phyloP scores from a whole-genome alignment of 2,329 filamentous ascomycete species.

The Fusarium redolens region DNA sequence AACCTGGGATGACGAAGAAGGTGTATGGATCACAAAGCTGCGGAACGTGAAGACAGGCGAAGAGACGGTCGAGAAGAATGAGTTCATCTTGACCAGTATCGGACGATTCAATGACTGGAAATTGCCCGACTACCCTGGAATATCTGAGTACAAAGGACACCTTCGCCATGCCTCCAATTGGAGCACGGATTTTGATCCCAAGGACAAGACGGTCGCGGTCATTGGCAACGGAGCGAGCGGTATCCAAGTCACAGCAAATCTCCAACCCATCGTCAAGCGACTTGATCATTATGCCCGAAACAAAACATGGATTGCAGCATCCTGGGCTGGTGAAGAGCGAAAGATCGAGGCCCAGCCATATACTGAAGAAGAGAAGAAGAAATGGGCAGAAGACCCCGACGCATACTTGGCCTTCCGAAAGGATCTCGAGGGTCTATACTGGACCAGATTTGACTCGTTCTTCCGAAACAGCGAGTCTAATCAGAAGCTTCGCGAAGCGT shows the following conservation, averaged over 20 bases:
- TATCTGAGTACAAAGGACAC: conserved; percentile 64
- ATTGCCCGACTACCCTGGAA: conserved; percentile 69
- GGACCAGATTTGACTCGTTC: conserved; percentile 65
- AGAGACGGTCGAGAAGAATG: conserved; percentile 60
- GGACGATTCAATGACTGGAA: conserved; percentile 75
- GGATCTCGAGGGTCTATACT: conserved; percentile 69
- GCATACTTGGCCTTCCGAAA: conserved; percentile 71
- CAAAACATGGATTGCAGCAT: conserved; percentile 74
- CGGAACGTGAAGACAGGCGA: conserved; percentile 53
- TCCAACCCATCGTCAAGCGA: conserved; percentile 60
- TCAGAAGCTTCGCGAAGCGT: conserved; percentile 58
- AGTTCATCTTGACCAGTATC: conserved; percentile 72
- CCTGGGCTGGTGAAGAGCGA: conserved; percentile 67
- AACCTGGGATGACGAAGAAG: conserved; percentile 64
- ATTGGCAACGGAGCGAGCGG: conserved; percentile 74
- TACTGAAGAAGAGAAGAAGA: conserved; percentile 64
- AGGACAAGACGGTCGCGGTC: conserved; percentile 64
- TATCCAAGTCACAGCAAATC: conserved; percentile 65
- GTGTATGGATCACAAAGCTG: conserved; percentile 66
- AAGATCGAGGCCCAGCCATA: conserved; percentile 67
- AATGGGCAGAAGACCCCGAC: conserved; percentile 67
- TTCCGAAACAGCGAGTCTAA: conserved; percentile 66
- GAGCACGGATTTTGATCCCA: conserved; percentile 62
- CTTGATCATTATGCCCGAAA: conserved; percentile 74
- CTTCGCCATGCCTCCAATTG: conserved; percentile 72